Evolutionary conservation across 2,329 filamentous ascomycete species (phyloP).

Genomic region (Epicoccum nigrum): DNA sequence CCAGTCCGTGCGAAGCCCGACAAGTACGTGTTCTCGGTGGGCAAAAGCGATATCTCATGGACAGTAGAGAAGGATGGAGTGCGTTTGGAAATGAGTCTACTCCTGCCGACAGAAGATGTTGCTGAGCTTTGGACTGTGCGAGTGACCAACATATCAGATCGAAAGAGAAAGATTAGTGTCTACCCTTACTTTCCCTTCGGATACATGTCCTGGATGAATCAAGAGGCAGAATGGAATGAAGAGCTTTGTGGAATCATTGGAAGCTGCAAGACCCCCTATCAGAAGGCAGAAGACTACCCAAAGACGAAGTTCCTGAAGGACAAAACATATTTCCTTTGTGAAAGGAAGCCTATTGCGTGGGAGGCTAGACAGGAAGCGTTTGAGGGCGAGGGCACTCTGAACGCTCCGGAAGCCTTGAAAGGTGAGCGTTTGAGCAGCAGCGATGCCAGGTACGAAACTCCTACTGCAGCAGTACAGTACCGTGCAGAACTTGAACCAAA

Average conservation of each 20-base stretch:
- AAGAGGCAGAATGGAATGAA: conserved; percentile 59
- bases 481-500: conserved; percentile 49
- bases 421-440: conserved; percentile 51
- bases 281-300: conserved; percentile 63
- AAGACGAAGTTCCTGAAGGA: conserved; percentile 64
- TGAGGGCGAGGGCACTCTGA: conserved; percentile 62
- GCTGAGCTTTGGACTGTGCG: conserved; percentile 63
- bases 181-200: conserved; percentile 65
- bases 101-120: conserved; percentile 60
- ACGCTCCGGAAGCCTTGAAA: conserved; percentile 56
- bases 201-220: conserved; percentile 70
- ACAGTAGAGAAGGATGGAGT: conserved; percentile 58
- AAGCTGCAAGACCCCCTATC: conserved; percentile 62
- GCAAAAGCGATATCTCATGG: conserved; percentile 63
- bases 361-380: conserved; percentile 60
- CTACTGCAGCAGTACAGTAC: conserved; percentile 62
- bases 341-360: conserved; percentile 59
- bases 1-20: conserved; percentile 58
- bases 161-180: conserved; percentile 56
- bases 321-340: conserved; percentile 64
- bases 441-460: conserved; percentile 63
- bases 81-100: conserved; percentile 59
- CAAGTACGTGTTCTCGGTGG: conserved; percentile 60
- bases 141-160: conserved; percentile 57
- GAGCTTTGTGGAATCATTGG: conserved; percentile 59